Evolutionary conservation across 2,329 filamentous ascomycete species (phyloP), one percentile per base, ranked within the genome.

Genomic region (Phialophora tarda): DNA sequence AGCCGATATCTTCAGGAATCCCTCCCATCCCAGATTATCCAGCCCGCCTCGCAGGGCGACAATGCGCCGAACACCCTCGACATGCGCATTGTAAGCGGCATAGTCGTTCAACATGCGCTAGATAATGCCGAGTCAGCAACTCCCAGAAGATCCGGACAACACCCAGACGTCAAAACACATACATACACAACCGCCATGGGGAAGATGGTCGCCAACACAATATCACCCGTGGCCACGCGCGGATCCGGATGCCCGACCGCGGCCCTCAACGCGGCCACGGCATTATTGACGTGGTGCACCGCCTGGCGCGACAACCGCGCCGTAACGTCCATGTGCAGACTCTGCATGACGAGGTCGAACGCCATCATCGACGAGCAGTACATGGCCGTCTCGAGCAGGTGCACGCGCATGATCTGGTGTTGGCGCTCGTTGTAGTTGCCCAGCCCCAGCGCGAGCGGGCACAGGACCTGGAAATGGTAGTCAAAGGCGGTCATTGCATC

Each of bases 381-480:
- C 61, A 63, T 63, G 38, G 30, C n/a, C 44, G 61, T 63, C 38
- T 63, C 30, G 51, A 63, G 61, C 61, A 63, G 24, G 30, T 63
- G 21, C 23, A 24, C 23, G 34, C 51, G 41, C 61, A 63, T 63
- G 32, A 57, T 48, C 24, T 57, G 44, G 23, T 63, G 61, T 44
- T 63, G 61, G 3, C 26, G 12, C 6, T 32, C 11, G 44, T 50
- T 63, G 53, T 63, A 63, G 61, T 63, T 63, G 17, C 61, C 61
- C 26, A 63, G 30, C 8, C 61, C 41, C 8, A 63, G 53, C 8
- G 61, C 61, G 5, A 56, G 53, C n/a, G 61, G 61, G 41, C 61
- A 57, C 28, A 63, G 12, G 34, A 63, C 61, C 34, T 63, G 61
- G 54, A 63, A 63, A 14, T 63, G 61, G 54, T 57, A 38, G 61